A percentile compares a stretch with the other conserved stretches of the same genome.
Evolutionary conservation across 2,329 filamentous ascomycete species (phyloP).

Genomic region (Cladosporium phlei): DNA sequence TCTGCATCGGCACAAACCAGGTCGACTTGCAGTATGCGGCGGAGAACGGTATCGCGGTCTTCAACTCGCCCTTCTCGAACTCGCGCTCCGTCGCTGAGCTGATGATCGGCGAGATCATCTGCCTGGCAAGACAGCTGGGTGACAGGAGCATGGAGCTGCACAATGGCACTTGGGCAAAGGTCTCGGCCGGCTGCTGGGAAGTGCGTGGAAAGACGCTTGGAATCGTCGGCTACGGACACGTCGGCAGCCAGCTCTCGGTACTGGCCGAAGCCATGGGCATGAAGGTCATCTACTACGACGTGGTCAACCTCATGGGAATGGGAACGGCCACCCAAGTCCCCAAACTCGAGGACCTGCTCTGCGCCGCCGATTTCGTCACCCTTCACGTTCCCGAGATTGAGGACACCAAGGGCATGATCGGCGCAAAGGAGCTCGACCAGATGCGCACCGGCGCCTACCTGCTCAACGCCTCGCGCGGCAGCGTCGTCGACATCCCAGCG

Average conservation of each 20-base stretch:
- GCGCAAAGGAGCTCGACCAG: slow-evolving; percentile 67
- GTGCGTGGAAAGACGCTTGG: slow-evolving; percentile 95
- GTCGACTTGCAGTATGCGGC: slow-evolving; percentile 83
- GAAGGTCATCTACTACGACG: slow-evolving; percentile 95
- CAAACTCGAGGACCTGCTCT: slow-evolving; percentile 69
- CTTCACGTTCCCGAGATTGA: slow-evolving; percentile 89
- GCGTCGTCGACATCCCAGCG: slow-evolving; percentile 88
- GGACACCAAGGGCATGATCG: slow-evolving; percentile 91
- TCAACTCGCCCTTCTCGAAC: slow-evolving; percentile 99
- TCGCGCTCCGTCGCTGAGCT: slow-evolving; percentile 94
- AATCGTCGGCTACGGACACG: slow-evolving; percentile 96
- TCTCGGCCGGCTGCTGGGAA: slow-evolving; percentile 95
- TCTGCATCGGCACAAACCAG: slow-evolving; percentile 98
- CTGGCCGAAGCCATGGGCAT: slow-evolving; percentile 97
- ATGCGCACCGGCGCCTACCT: slow-evolving; percentile 94
- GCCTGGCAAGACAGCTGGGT: slow-evolving; percentile 82
- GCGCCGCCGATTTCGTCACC: slow-evolving; percentile 83
- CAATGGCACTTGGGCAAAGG: slow-evolving; percentile 94
- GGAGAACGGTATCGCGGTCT: slow-evolving; percentile 84
- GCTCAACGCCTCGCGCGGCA: slow-evolving; percentile 93
- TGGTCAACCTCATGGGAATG: slow-evolving; percentile 88
- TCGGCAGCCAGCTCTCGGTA: slow-evolving; percentile 91
- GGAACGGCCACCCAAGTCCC: slow-evolving; percentile 82
- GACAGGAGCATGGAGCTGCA: slow-evolving; percentile 95
- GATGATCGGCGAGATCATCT: slow-evolving; percentile 90